Evolutionary conservation across 495 filamentous ascomycete species (phyloP).

Genomic region (Podospora sp.): DNA sequence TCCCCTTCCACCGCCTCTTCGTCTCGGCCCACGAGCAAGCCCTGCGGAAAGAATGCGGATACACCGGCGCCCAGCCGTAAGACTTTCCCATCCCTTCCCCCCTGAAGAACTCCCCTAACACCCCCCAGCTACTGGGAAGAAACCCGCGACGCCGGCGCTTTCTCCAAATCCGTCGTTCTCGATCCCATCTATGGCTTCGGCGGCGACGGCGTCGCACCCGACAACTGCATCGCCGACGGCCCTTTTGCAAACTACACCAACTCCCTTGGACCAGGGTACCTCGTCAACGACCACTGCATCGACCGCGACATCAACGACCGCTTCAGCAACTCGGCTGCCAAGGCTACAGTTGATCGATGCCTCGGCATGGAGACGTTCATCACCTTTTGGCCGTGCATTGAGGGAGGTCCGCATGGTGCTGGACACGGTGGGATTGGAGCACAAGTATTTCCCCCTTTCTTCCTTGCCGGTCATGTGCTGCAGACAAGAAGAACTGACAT

Average conservation of each 20-base stretch:
- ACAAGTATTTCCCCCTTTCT: background rate
- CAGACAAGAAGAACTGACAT: background rate
- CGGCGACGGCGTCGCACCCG: slow-evolving; percentile 39
- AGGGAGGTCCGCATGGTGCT: slow-evolving; percentile 12
- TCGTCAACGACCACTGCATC: slow-evolving; percentile 17
- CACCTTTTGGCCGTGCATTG: slow-evolving; percentile 14
- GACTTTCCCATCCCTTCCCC: background rate
- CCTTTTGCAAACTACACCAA: slow-evolving; percentile 29
- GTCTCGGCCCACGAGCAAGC: slow-evolving; percentile 46
- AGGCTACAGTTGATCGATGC: background rate
- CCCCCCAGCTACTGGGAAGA: slow-evolving; percentile 50
- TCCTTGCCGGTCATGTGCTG: background rate
- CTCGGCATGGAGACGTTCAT: background rate
- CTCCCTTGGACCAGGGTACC: slow-evolving; percentile 10
- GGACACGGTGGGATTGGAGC: slow-evolving; percentile 15
- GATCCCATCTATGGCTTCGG: slow-evolving; percentile 45
- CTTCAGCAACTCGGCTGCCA: background rate
- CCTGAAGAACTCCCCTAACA: background rate
- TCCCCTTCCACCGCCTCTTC: slow-evolving; percentile 56
- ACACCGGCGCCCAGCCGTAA: slow-evolving; percentile 44
- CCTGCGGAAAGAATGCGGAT: slow-evolving; percentile 47
- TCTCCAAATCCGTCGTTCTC: slow-evolving; percentile 39
- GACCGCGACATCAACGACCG: slow-evolving; percentile 7
- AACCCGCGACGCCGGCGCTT: slow-evolving; percentile 44
- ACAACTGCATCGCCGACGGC: slow-evolving; percentile 44